Base-by-base conservation (phyloP, 2,329 filamentous ascomycete genomes). In the Fusarium sp. region DNA sequence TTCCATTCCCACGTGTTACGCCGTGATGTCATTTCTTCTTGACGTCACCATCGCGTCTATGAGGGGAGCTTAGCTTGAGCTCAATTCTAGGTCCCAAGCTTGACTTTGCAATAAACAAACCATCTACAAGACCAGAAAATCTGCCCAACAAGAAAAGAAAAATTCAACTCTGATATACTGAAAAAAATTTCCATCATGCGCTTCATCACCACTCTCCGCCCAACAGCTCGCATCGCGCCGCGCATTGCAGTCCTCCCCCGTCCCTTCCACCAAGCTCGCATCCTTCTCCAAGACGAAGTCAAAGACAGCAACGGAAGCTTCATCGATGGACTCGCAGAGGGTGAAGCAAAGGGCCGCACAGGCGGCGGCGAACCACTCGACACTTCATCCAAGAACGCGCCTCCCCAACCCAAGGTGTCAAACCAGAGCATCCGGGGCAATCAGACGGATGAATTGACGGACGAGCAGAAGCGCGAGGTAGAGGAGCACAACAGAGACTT, bases 401-500 rank as follows among this genome's bases (percentile, higher is more conserved):
- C 81, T 4, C 76, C 83, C 2, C 76, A 82, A 71, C 87, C 87
- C 58, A 88, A 87, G 78, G 84, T 88, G 65, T 76, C 78, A 58
- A 87, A 85, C 70, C 80, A 82, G 59, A 80, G 80, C 65, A 77
- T 84, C 11, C 80, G 81, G 0, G 81, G 79, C 5, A 72, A 75
- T 6, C 47, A 71, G 14, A 54, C 51, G 2, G 69, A 77, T 52
- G 73, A 77, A 8, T 71, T 87, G 63, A 84, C 79, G 22, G 77
- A 84, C 59, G 85, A 85, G 74, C 85, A 88, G 77, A 81, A 84
- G 75, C 79, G 79, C 43, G 87, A 89, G 77, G 88, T 89, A 17
- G 83, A 88, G 53, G 75, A 82, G 76, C 88, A 90, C 73, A 90
- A 90, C 62, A 67, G 65, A 67, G 86, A 89, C 1, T 89, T 90